Evolutionary conservation across 306 rosid genomes (phyloP), one percentile per base, ranked within the genome.

Genomic region (Lathyrus aphaca): DNA sequence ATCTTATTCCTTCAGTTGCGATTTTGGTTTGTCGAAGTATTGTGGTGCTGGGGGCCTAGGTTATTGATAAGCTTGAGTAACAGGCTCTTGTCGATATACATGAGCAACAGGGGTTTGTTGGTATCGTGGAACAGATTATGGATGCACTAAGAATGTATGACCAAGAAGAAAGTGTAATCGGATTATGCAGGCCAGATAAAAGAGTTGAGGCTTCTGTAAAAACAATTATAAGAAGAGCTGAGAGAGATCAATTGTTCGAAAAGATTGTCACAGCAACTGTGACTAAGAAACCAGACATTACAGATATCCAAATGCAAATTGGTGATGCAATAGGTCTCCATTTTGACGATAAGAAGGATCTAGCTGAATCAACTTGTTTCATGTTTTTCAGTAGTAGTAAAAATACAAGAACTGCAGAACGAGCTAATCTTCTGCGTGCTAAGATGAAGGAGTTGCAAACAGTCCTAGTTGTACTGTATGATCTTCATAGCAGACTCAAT

Each of bases 381-480:
- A 19, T 43, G 54, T 64, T 3, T 42, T 64, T 2, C 5, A 8
- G 56, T 43, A 44, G 25, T 44, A 43, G 5, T 1, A 65, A 65
- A 44, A n/a, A 25, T 25, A 44, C 3, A 1, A 2, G 0, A 9
- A 25, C 19, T n/a, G n/a, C 27, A 14, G 16, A 65, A 43, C 45
- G 57, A 27, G 70, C 27, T 27, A 3, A 0, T 40, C 51, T 25
- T 4, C 10, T 66, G 27, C 14, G 11, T 65, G 50, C 37, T 65
- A 64, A 44, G 57, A 9, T 65, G 71, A 65, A 45, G 27, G 55
- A 65, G 16, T 11, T n/a, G 58, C 58, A 66, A 11, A 14, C 17
- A n/a, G 30, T 66, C 1, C 59, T 66, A 5, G 59, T 66, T 46
- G 59, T 66, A 48, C 6, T 66, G n/a, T 46, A 4, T 48, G 71